phyloP scores from a whole-genome alignment of 768 basidiomycete species.

The Auriscalpium vulgare region DNA sequence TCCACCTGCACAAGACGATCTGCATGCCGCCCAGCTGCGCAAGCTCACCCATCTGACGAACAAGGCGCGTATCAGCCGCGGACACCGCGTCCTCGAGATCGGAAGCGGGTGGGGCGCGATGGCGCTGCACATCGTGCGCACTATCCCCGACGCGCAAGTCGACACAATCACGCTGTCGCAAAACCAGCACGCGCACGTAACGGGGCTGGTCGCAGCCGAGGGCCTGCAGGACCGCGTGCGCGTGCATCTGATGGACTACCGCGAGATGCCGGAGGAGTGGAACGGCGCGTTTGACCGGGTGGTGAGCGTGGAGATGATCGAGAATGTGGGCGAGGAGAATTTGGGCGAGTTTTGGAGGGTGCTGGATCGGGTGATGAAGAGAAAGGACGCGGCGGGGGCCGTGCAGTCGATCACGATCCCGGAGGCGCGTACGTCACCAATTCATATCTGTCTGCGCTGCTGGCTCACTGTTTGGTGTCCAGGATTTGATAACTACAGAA shows the following conservation, averaged over 20 bases:
- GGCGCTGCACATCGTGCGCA: slow-evolving; percentile 25
- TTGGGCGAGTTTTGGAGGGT: slow-evolving; percentile 29
- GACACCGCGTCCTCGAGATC: slow-evolving; percentile 41
- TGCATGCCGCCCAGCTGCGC: slow-evolving; percentile 30
- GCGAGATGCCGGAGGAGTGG: slow-evolving; percentile 33
- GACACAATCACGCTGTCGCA: slow-evolving; percentile 43
- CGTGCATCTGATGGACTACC: slow-evolving; percentile 42
- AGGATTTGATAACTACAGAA: slow-evolving; percentile 28
- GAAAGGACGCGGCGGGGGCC: slow-evolving; percentile 26
- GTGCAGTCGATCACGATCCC: slow-evolving; percentile 17
- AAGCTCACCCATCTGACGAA: slow-evolving; percentile 35
- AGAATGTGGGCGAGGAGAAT: slow-evolving; percentile 41
- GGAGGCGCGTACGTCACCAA: background rate
- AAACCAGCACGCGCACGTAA: slow-evolving; percentile 36
- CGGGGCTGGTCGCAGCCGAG: slow-evolving; percentile 30
- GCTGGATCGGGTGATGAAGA: slow-evolving; percentile 32
- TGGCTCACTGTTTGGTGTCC: background rate
- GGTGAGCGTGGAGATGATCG: slow-evolving; percentile 77
- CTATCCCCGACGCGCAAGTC: slow-evolving; percentile 21
- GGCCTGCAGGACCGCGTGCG: slow-evolving; percentile 31
- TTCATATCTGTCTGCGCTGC: background rate
- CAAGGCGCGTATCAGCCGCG: slow-evolving; percentile 33
- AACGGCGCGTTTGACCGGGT: slow-evolving; percentile 56
- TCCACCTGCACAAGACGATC: slow-evolving; percentile 7
- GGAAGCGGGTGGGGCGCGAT: slow-evolving; percentile 44